Percentiles rank a stretch among this genome's conserved stretches.
Conservation (phyloP, 2,329 filamentous ascomycete species). For the Colletotrichum sp. region DNA sequence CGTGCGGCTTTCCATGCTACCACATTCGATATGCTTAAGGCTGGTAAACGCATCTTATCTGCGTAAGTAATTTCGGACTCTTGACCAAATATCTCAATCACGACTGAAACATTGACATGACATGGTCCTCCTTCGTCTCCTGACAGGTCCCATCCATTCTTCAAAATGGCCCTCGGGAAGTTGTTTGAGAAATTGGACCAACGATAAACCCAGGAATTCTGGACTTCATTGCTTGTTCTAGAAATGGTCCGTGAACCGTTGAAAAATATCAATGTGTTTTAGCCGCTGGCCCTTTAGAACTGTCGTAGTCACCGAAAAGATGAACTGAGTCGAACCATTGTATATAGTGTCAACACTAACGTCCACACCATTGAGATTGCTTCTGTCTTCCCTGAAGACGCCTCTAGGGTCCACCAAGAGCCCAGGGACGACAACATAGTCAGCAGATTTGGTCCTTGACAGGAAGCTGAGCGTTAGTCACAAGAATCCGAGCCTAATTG, state of each 20-base stretch:
- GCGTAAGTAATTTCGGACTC: background rate
- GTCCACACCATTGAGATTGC: background rate
- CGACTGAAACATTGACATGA: background rate
- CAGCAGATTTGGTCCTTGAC: background rate
- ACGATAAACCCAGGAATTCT: accelerated
- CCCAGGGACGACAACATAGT: background rate
- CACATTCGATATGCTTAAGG: background rate
- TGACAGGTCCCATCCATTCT: background rate
- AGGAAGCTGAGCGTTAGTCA: background rate
- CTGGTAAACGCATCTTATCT: background rate
- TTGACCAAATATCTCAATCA: background rate
- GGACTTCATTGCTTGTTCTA: background rate
- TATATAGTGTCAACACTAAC: background rate
- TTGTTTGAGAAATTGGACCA: background rate
- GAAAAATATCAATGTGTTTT: accelerated
- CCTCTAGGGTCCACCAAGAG: background rate
- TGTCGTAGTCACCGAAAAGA: accelerated
- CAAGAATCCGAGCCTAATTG: background rate
- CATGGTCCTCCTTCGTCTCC: background rate
- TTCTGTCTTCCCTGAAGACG: background rate
- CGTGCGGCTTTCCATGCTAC: background rate
- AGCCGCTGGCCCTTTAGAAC: background rate
- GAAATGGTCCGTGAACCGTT: background rate
- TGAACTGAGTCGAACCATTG: background rate
- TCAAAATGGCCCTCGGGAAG: background rate